These are phyloP conservation scores for Ceratocystis cubensis DNA, from an alignment of 2,329 filamentous ascomycete species.

Conservation along the genomic window DNA sequence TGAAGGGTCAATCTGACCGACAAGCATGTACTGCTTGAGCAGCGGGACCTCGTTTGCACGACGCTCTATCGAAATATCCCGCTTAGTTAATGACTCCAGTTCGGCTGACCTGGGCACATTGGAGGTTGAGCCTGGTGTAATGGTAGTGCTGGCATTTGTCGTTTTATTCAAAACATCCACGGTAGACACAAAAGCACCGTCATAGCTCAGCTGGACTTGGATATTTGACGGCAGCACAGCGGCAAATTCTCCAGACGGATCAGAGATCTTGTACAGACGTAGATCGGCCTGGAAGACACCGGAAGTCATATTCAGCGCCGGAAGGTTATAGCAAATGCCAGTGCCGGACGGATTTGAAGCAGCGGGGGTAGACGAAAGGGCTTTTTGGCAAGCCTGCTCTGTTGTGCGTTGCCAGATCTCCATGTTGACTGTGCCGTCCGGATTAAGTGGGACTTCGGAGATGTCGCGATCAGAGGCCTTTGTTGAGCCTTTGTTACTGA, in stretches of 20 bases:
- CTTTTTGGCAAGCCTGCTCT: conserved; percentile 44
- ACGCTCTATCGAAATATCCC: conserved; percentile 22
- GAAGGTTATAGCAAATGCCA: conserved; percentile 72
- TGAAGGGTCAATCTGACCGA: conserved; percentile 52
- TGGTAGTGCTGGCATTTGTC: conserved; percentile 3
- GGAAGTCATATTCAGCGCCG: conserved; percentile 51
- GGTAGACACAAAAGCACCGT: conserved; percentile 40
- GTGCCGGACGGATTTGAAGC: conserved; percentile 64
- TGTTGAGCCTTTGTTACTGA: conserved; percentile 12
- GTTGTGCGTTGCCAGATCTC: conserved; percentile 45
- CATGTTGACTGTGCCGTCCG: conserved; percentile 39
- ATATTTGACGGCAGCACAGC: conserved; percentile 41
- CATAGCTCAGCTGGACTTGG: conserved; percentile 42
- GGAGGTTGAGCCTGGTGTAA: not conserved
- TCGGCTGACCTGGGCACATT: conserved; percentile 3
- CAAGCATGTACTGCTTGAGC: conserved; percentile 53
- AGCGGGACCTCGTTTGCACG: conserved; percentile 25
- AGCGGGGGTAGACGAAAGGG: conserved; percentile 42
- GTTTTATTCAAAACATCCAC: conserved; percentile 29
- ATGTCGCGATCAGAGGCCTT: not conserved
- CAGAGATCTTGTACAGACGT: conserved; percentile 56
- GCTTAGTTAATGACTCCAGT: conserved; percentile 24
- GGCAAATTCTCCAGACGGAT: conserved; percentile 42
- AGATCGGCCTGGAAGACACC: conserved; percentile 68
- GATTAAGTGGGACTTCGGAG: conserved; percentile 28